Evolutionary conservation across 768 basidiomycete species (phyloP).

Genomic region (Exidia glandulosa): DNA sequence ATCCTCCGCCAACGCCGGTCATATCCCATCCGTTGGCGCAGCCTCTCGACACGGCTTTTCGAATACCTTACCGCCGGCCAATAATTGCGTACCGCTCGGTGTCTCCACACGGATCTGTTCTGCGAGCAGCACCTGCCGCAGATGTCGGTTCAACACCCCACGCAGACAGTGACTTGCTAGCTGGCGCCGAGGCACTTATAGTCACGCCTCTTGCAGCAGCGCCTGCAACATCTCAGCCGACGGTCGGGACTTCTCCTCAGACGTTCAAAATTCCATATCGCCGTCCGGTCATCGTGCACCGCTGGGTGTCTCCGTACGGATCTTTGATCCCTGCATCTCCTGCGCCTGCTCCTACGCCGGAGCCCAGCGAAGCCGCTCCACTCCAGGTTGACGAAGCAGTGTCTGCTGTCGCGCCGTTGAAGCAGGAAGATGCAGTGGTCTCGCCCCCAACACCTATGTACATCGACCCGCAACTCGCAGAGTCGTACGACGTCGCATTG

Average conservation of each 20-base stretch:
- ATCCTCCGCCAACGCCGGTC: too few species aligned
- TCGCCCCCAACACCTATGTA: neutral
- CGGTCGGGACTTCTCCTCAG: too few species aligned
- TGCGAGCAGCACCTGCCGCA: neutral
- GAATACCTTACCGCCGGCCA: constrained; percentile 15
- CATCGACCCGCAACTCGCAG: neutral
- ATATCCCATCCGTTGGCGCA: too few species aligned
- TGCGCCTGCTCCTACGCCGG: neutral
- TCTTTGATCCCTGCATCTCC: neutral
- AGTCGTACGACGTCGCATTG: neutral
- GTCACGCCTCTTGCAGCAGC: too few species aligned
- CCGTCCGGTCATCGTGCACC: constrained; percentile 13
- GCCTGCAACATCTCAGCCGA: too few species aligned
- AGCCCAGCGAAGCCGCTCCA: too few species aligned
- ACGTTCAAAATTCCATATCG: constrained; percentile 21
- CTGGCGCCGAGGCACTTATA: too few species aligned
- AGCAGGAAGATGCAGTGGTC: too few species aligned
- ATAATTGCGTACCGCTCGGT: constrained; percentile 7
- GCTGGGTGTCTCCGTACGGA: neutral
- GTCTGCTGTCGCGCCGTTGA: too few species aligned
- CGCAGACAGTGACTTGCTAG: too few species aligned
- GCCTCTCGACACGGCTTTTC: constrained; percentile 16
- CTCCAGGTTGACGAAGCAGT: too few species aligned
- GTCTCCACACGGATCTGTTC: neutral
- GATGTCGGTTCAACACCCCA: too few species aligned